Conservation (phyloP, 106 monocot species). For the Dendrobium officinale region DNA sequence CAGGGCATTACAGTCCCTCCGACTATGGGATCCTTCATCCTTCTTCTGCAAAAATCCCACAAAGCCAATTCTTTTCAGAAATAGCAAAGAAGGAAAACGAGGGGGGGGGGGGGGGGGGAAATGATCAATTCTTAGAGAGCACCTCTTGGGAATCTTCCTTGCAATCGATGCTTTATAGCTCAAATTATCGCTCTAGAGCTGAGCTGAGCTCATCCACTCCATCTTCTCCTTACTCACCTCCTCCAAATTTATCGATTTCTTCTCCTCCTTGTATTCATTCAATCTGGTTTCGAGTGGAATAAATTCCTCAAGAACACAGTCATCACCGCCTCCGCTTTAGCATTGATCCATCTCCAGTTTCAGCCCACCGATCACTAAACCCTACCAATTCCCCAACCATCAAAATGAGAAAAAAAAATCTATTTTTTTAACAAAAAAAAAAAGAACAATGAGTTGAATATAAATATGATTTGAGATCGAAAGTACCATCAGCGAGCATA, state of each 20-base stretch:
- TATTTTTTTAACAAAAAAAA: background rate
- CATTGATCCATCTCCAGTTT: conserved; percentile 49
- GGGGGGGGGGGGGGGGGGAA: background rate
- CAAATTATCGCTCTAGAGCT: too few species aligned
- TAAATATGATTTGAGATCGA: background rate
- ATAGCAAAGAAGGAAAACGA: background rate
- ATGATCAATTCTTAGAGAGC: background rate
- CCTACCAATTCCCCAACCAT: too few species aligned
- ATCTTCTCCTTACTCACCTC: conserved; percentile 59
- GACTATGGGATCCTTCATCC: conserved; percentile 5
- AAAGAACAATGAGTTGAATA: background rate
- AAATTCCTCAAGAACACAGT: conserved; percentile 35
- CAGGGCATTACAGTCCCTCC: conserved; percentile 13
- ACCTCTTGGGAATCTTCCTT: conserved; percentile 1
- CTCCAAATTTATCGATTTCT: conserved; percentile 25
- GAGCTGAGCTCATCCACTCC: too few species aligned
- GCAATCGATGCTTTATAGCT: background rate
- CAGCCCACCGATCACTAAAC: conserved; percentile 47
- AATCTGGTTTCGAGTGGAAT: conserved; percentile 36
- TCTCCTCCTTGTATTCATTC: conserved; percentile 22
- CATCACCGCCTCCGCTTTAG: conserved; percentile 8
- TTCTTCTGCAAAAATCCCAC: conserved; percentile 12
- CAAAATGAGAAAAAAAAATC: too few species aligned
- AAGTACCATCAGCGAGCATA: conserved; percentile 9
- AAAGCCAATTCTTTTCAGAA: background rate